These are phyloP conservation scores for Nakazawaea pomicola DNA, from an alignment of 805 yeast genomes.

Conservation along the genomic window DNA sequence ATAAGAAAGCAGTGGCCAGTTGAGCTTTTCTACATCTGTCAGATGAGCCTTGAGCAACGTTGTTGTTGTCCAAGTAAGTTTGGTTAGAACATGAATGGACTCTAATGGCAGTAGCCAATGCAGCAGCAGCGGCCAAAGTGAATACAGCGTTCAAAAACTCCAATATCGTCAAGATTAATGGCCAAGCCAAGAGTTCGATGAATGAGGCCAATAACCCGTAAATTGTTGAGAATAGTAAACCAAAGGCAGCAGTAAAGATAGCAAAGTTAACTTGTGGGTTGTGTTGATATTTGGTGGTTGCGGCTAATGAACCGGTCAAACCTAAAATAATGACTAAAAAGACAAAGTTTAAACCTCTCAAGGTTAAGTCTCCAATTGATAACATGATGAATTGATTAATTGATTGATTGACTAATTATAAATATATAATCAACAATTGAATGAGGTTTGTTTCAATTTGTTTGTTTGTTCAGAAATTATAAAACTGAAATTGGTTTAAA, in stretches of 20 bases:
- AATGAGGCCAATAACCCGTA: constrained; percentile 79
- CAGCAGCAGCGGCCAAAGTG: constrained; percentile 92
- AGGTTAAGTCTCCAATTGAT: constrained; percentile 67
- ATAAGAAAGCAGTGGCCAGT: constrained; percentile 76
- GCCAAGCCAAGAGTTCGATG: constrained; percentile 80
- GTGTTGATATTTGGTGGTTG: constrained; percentile 44
- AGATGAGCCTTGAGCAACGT: constrained; percentile 65
- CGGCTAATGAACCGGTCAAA: constrained; percentile 82
- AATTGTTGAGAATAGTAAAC: constrained; percentile 70
- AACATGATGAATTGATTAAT: constrained; percentile 29
- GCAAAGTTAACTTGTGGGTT: constrained; percentile 85
- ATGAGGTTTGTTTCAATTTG: neutral
- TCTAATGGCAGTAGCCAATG: constrained; percentile 86
- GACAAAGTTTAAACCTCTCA: constrained; percentile 71
- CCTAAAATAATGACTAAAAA: constrained; percentile 80
- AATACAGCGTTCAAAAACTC: constrained; percentile 89
- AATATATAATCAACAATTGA: neutral
- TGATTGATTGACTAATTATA: neutral
- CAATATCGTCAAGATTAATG: constrained; percentile 63
- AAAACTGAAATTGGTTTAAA: neutral
- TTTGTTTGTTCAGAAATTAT: neutral
- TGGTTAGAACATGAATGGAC: constrained; percentile 79
- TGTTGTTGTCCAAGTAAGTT: constrained; percentile 58
- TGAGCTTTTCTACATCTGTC: constrained; percentile 96
- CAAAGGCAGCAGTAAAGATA: constrained; percentile 85